Evolutionary conservation across 108 stramenopile genomes (phyloP), one percentile per base, ranked within the genome.

Genomic region (Fragilaria crotonensis): DNA sequence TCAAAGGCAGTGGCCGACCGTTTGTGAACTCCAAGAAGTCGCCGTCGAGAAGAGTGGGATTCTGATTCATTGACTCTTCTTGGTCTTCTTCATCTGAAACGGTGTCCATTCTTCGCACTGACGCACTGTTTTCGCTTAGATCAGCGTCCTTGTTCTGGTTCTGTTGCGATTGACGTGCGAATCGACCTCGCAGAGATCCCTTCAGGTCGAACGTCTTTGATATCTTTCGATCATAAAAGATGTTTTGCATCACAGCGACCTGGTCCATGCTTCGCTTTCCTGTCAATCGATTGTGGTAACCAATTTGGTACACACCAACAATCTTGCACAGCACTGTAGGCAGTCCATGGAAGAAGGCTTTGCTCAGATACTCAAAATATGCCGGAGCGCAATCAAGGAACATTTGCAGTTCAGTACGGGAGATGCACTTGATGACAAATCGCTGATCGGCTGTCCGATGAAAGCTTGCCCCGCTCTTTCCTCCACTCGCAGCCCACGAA

Each of bases 221-320:
- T 41, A 98, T 95, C 58, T 94, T 93, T 19, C 93, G 71, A 20
- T 84, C 87, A 64, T 89, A 94, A 55, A 98, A 97, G 18, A 98
- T 89, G 51, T 98, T 95, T 66, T 84, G 84, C 90, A 95, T 95
- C 30, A 94, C 95, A 4, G 96, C 95, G 2, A 96, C 91, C 77
- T 95, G 95, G 31, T 97, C 95, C 93, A 95, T 95, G 23, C 78
- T 92, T 33, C 90, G 71, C 60, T 96, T 95, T 0, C 97, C 97
- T 18, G 92, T 95, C 14, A 77, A 72, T 23, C 91, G 81, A 58
- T 96, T 96, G 72, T 98, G 94, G 63, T 85, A 94, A 4, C 94
- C 93, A 33, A 96, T 90, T 66, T 95, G 93, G 66, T 95, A 98
- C n/a, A 98, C 95, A 14, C 97, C 97, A 28, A 98, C 82, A 51